Evolutionary conservation across 176 grass and related monocot genomes (phyloP).

Genomic region (Echinochloa phyllopogon): DNA sequence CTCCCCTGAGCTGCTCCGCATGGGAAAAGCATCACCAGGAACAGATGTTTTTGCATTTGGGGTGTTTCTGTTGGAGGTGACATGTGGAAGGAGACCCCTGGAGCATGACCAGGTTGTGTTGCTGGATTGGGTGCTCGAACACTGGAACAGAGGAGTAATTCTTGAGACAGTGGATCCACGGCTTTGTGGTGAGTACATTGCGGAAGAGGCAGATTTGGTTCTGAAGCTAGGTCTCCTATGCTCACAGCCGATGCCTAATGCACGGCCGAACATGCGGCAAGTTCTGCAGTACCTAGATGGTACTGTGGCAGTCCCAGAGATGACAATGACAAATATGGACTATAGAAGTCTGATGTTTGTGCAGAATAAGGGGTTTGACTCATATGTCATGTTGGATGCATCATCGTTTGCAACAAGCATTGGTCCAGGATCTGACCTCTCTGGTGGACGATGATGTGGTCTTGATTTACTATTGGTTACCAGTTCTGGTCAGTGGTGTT

Average conservation of each 20-base stretch:
- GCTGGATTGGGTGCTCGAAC: slow-evolving; percentile 48
- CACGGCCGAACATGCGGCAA: slow-evolving; percentile 53
- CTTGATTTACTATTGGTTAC: background rate
- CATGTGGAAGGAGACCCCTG: slow-evolving; percentile 50
- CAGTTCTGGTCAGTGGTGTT: background rate
- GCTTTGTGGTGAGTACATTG: slow-evolving; percentile 20
- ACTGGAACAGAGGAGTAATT: slow-evolving; percentile 44
- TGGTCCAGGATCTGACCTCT: slow-evolving; percentile 36
- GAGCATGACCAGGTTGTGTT: slow-evolving; percentile 38
- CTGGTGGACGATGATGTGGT: slow-evolving; percentile 35
- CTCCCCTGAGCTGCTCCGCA: slow-evolving; percentile 56
- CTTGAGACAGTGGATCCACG: slow-evolving; percentile 41
- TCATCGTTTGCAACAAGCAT: background rate
- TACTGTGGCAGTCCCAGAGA: slow-evolving; percentile 14
- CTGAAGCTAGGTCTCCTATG: slow-evolving; percentile 64
- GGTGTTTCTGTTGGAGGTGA: slow-evolving; percentile 53
- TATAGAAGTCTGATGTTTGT: slow-evolving; percentile 38
- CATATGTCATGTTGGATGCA: slow-evolving; percentile 34
- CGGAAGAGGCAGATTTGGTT: slow-evolving; percentile 47
- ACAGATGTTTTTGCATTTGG: slow-evolving; percentile 56
- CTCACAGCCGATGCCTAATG: slow-evolving; percentile 47
- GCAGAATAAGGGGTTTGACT: slow-evolving; percentile 40
- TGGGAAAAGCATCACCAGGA: slow-evolving; percentile 53
- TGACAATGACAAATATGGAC: slow-evolving; percentile 35
- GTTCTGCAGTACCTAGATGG: slow-evolving; percentile 47